Conservation (phyloP, 257 asterid genomes). For the Nicotiana tomentosiformis region DNA sequence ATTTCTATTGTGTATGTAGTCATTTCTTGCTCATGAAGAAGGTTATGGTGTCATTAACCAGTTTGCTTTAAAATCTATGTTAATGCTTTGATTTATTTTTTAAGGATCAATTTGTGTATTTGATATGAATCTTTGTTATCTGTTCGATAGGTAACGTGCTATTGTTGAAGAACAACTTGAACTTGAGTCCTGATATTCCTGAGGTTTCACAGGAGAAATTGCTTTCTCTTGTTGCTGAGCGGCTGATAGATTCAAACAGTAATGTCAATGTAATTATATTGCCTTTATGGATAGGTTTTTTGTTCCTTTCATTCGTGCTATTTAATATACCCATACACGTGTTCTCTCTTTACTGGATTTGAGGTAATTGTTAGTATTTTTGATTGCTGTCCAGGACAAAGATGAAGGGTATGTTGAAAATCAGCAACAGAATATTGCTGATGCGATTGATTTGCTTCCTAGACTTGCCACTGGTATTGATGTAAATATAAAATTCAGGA, state of each 20-base stretch:
- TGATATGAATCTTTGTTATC: background rate
- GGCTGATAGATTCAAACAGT: conserved; percentile 72
- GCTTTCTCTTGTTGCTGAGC: conserved; percentile 87
- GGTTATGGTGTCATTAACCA: background rate
- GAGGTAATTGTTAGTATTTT: conserved; percentile 15
- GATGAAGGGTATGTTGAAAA: conserved; percentile 73
- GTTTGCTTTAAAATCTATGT: background rate
- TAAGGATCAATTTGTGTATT: background rate
- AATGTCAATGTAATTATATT: conserved; percentile 40
- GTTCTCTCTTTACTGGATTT: conserved; percentile 20
- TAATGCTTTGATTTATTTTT: background rate
- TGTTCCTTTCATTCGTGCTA: background rate
- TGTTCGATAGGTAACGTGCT: conserved; percentile 68
- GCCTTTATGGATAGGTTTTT: background rate
- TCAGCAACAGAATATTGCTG: conserved; percentile 85
- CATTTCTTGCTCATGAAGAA: background rate
- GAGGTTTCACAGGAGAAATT: conserved; percentile 92
- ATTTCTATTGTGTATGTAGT: background rate
- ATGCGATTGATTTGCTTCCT: conserved; percentile 95
- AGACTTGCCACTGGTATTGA: conserved; percentile 96
- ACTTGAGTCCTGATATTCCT: conserved; percentile 73
- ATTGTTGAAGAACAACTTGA: conserved; percentile 65
- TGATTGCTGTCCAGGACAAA: conserved; percentile 51
- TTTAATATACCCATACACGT: conserved; percentile 5
- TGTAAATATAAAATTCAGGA: conserved; percentile 77